Percentiles rank a stretch among this genome's conserved stretches.
Conservation (phyloP, 2,329 filamentous ascomycete genomes). For the Botrytis galanthina region DNA sequence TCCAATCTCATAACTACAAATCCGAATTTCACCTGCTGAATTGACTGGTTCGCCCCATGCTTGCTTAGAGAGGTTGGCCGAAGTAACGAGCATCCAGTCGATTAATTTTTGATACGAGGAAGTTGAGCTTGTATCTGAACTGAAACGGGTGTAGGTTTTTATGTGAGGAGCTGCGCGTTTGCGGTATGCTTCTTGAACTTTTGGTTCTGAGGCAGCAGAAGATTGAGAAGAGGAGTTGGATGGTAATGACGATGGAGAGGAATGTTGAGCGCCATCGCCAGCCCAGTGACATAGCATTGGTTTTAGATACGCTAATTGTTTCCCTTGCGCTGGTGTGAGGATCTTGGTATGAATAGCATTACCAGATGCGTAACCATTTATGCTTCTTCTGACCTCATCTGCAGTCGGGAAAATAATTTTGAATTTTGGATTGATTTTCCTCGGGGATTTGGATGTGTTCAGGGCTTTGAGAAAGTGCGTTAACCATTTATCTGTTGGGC, state of each 20-base stretch:
- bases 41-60: slow-evolving; percentile 74
- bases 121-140: slow-evolving; percentile 22
- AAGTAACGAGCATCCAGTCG: slow-evolving; percentile 84
- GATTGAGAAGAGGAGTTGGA: background rate
- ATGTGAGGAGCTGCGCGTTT: slow-evolving; percentile 78
- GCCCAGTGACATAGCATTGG: slow-evolving; percentile 76
- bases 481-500: slow-evolving; percentile 69
- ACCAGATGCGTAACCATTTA: slow-evolving; percentile 77
- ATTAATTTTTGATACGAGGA: slow-evolving; percentile 45
- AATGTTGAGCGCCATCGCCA: slow-evolving; percentile 47
- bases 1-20: slow-evolving; percentile 81
- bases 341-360: slow-evolving; percentile 80
- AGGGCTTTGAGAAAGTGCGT: slow-evolving; percentile 58
- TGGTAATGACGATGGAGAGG: background rate
- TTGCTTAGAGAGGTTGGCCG: slow-evolving; percentile 88
- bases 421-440: slow-evolving; percentile 48
- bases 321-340: slow-evolving; percentile 65
- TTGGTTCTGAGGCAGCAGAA: slow-evolving; percentile 39
- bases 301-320: slow-evolving; percentile 70
- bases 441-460: slow-evolving; percentile 34
- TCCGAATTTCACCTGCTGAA: slow-evolving; percentile 58
- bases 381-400: slow-evolving; percentile 70
- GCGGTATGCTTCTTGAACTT: slow-evolving; percentile 49
- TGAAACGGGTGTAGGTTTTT: slow-evolving; percentile 79
- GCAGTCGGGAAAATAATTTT: slow-evolving; percentile 79